Percentiles rank a stretch among this genome's conserved stretches.
Conservation (phyloP, 2,329 filamentous ascomycete genomes). For the Colletotrichum sp. region DNA sequence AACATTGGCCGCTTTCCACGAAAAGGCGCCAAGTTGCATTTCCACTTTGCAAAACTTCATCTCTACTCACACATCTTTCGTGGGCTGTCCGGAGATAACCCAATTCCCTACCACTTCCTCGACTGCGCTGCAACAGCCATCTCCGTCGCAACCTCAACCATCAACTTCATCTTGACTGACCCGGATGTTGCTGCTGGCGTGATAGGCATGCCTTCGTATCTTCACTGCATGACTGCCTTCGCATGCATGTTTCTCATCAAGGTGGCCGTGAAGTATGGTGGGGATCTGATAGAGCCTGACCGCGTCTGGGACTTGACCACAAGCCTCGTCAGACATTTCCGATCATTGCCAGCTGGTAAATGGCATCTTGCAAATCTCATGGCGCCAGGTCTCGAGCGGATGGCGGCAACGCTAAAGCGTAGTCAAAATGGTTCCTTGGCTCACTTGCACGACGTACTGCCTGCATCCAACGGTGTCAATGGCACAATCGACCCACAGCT, state of each 20-base stretch:
- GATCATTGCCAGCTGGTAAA: constrained; percentile 43
- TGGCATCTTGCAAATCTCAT: constrained; percentile 52
- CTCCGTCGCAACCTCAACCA: constrained; percentile 45
- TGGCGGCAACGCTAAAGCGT: constrained; percentile 28
- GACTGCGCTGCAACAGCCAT: constrained; percentile 37
- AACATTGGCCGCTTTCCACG: constrained; percentile 44
- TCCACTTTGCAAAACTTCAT: constrained; percentile 47
- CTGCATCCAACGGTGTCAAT: not conserved
- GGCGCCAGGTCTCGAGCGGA: constrained; percentile 49
- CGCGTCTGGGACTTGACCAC: constrained; percentile 41
- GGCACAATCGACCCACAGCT: not conserved
- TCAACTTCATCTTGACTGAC: constrained; percentile 48
- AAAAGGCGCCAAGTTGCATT: constrained; percentile 45
- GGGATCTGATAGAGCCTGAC: constrained; percentile 40
- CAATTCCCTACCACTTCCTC: constrained; percentile 38
- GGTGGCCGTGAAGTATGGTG: constrained; percentile 46
- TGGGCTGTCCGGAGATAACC: constrained; percentile 36
- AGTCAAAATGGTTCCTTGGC: not conserved
- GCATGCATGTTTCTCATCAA: constrained; percentile 58
- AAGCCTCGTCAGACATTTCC: constrained; percentile 43
- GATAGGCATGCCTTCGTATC: constrained; percentile 53
- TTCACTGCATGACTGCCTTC: constrained; percentile 58
- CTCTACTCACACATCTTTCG: constrained; percentile 47
- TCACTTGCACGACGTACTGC: not conserved
- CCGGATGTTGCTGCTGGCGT: constrained; percentile 44